Percentiles rank a stretch among this genome's conserved stretches.
Conservation (phyloP, 768 basidiomycete species). For the Dacryopinax spathularia region DNA sequence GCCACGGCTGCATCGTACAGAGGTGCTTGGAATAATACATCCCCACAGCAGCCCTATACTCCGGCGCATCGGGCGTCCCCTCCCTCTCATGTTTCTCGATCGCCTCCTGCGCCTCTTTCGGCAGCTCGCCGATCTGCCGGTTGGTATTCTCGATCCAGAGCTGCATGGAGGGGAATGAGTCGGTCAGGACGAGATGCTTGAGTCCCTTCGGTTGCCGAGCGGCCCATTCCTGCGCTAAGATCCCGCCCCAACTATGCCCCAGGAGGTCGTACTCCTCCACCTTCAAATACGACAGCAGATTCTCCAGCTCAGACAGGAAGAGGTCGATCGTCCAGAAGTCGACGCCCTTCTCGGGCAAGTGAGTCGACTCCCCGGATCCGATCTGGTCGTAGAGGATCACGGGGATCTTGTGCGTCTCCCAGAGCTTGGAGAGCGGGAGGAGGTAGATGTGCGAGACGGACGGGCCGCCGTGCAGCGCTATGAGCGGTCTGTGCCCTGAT, state of each 20-base stretch:
- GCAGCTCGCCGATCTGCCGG: slow-evolving; percentile 26
- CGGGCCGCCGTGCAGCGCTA: too few species aligned
- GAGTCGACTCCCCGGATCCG: neutral
- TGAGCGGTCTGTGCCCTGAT: too few species aligned
- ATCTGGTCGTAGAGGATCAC: slow-evolving; percentile 4
- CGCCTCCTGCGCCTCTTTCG: slow-evolving; percentile 28
- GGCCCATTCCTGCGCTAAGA: slow-evolving; percentile 29
- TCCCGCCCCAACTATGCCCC: slow-evolving; percentile 32
- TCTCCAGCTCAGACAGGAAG: neutral
- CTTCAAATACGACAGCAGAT: neutral
- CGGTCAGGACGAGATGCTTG: slow-evolving; percentile 31
- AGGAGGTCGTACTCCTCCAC: slow-evolving; percentile 28
- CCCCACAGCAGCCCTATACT: slow-evolving; percentile 24
- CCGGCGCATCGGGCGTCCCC: slow-evolving; percentile 29
- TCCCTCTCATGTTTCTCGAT: slow-evolving; percentile 34
- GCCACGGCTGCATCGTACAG: slow-evolving; percentile 2
- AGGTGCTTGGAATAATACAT: slow-evolving; percentile 5
- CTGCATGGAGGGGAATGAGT: slow-evolving; percentile 32
- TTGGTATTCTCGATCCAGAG: slow-evolving; percentile 28
- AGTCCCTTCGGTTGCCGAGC: slow-evolving; percentile 32
- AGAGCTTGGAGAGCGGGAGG: too few species aligned
- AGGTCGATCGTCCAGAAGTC: slow-evolving; percentile 3
- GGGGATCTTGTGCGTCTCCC: neutral
- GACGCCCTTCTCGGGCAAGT: neutral
- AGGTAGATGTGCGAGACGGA: too few species aligned